A percentile compares a stretch with the other conserved stretches of the same genome.
Conservation (phyloP, 441 rosid genomes). For the Pelargonium cotyledonis region DNA sequence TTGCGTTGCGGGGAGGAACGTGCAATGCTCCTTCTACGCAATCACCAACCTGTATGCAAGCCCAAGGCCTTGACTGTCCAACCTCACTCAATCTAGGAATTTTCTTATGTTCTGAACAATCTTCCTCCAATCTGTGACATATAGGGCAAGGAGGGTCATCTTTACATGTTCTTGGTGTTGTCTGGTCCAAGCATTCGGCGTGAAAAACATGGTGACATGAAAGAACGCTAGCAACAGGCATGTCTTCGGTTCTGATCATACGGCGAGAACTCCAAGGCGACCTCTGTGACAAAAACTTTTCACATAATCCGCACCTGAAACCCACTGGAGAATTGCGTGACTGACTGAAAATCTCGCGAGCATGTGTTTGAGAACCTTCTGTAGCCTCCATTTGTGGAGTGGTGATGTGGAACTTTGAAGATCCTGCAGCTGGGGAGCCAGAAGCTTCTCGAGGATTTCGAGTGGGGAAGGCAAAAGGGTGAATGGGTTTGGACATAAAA, state of each 20-base stretch:
- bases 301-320: constrained; percentile 46
- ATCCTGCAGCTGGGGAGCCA: constrained; percentile 16
- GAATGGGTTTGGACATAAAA: constrained; percentile 54
- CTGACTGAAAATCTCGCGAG: constrained; percentile 33
- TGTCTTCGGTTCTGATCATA: constrained; percentile 47
- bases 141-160: constrained; percentile 55
- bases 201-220: constrained; percentile 52
- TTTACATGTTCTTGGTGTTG: constrained; percentile 33
- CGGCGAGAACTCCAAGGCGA: constrained; percentile 52
- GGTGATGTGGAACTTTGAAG: constrained; percentile 25
- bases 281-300: constrained; percentile 45
- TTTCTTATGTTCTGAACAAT: constrained; percentile 24
- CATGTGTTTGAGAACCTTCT: constrained; percentile 44
- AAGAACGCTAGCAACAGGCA: constrained; percentile 55
- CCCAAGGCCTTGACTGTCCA: constrained; percentile 51
- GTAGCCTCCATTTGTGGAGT: constrained; percentile 31
- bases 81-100: constrained; percentile 31
- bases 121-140: constrained; percentile 34
- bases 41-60: constrained; percentile 47
- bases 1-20: constrained; percentile 32
- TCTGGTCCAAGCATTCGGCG: constrained; percentile 59
- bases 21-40: constrained; percentile 41
- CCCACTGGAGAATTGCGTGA: constrained; percentile 27
- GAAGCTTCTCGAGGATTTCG: constrained; percentile 25
- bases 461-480: constrained; percentile 39